A percentile compares a stretch with the other conserved stretches of the same genome.
Evolutionary conservation across 352 stramenopile species (phyloP).

Genomic region (Phytophthora syringae): DNA sequence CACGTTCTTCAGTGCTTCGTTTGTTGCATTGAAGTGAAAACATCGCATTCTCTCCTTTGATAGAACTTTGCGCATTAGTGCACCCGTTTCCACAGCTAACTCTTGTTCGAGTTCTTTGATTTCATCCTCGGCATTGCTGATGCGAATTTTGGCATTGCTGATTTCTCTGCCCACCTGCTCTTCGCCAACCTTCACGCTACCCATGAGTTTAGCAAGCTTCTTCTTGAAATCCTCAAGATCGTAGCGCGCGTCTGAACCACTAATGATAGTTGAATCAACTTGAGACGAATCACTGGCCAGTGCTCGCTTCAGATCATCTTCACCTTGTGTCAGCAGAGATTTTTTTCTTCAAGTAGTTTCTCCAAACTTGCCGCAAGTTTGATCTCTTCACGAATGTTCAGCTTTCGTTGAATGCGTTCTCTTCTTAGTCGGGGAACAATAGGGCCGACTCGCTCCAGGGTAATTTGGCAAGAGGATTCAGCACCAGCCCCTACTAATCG

Average conservation of each 20-base stretch:
- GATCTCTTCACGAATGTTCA: slow-evolving; percentile 61
- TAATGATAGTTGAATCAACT: slow-evolving; percentile 76
- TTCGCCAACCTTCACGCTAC: slow-evolving; percentile 60
- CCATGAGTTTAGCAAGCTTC: slow-evolving; percentile 78
- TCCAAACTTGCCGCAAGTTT: slow-evolving; percentile 62
- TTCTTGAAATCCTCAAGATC: slow-evolving; percentile 81
- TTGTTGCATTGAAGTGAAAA: slow-evolving; percentile 77
- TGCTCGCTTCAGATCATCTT: slow-evolving; percentile 70
- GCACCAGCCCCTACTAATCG: slow-evolving; percentile 67
- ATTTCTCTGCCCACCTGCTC: slow-evolving; percentile 68
- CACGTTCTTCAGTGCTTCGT: slow-evolving; percentile 76
- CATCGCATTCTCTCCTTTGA: slow-evolving; percentile 71
- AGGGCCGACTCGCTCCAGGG: slow-evolving; percentile 67
- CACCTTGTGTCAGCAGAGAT: slow-evolving; percentile 57
- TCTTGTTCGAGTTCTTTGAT: slow-evolving; percentile 76
- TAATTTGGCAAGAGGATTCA: slow-evolving; percentile 66
- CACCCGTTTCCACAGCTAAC: slow-evolving; percentile 66
- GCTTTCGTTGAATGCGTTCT: slow-evolving; percentile 64
- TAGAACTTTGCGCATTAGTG: slow-evolving; percentile 75
- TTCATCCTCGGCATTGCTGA: slow-evolving; percentile 71
- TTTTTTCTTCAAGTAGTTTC: slow-evolving; percentile 66
- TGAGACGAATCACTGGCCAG: slow-evolving; percentile 66
- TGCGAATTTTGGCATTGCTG: slow-evolving; percentile 64
- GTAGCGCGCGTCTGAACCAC: slow-evolving; percentile 59
- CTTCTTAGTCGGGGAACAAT: slow-evolving; percentile 65